Evolutionary conservation across 108 stramenopile species (phyloP).

Genomic region (Asterionellopsis glacialis): DNA sequence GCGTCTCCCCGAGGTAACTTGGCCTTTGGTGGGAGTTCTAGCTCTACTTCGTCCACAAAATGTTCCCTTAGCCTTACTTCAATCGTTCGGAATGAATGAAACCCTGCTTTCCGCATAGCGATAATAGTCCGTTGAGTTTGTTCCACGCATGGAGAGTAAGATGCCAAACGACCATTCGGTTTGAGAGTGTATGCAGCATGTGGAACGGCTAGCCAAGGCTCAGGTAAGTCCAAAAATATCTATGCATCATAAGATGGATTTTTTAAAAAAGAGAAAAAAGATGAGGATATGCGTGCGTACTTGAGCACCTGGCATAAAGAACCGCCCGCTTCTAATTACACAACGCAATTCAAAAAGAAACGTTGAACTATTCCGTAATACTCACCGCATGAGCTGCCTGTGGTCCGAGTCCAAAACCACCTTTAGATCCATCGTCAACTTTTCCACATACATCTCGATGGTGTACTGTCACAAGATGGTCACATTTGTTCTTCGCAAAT

Average conservation of each 20-base stretch:
- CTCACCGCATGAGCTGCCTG: conserved; percentile 70
- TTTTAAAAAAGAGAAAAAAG: no score
- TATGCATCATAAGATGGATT: no score
- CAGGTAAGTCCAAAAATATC: conserved; percentile 90
- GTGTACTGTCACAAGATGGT: conserved; percentile 67
- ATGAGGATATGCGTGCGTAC: no score
- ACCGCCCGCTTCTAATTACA: no score
- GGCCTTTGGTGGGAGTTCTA: conserved; percentile 43
- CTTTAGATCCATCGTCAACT: conserved; percentile 5
- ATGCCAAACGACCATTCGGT: conserved; percentile 68
- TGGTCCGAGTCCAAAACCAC: conserved; percentile 62
- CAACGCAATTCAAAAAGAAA: no score
- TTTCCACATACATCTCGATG: conserved; percentile 87
- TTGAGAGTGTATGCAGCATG: conserved; percentile 75
- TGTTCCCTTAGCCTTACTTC: conserved; percentile 83
- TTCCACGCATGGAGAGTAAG: conserved; percentile 95
- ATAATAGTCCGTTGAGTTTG: conserved; percentile 77
- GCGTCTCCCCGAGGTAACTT: conserved; percentile 28
- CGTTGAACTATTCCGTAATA: no score
- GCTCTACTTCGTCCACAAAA: conserved; percentile 69
- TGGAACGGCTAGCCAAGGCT: conserved; percentile 90
- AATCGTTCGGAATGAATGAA: conserved; percentile 79
- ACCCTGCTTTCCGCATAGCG: conserved; percentile 59
- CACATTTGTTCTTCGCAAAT: conserved; percentile 73
- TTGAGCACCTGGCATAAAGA: no score